phyloP scores from a whole-genome alignment of 805 yeast species.

The Alloascoidea africana region DNA sequence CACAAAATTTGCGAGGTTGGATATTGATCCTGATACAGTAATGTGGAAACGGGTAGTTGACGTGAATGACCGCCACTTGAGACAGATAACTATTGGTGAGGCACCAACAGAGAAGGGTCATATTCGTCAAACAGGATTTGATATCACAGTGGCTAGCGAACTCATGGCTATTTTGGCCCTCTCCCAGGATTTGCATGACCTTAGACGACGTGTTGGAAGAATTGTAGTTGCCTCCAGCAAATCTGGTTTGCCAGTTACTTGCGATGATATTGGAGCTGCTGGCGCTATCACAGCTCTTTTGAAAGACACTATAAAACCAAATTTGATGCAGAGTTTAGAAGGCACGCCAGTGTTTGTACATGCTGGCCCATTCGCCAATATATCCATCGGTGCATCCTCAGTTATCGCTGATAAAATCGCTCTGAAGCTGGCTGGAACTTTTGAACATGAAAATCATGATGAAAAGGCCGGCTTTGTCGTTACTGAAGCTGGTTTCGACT shows the following conservation, averaged over 20 bases:
- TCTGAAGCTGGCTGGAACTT: constrained; percentile 60
- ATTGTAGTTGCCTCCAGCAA: constrained; percentile 61
- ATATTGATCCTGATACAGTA: constrained; percentile 66
- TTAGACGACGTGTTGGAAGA: constrained; percentile 60
- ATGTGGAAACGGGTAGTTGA: constrained; percentile 79
- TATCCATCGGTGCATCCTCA: constrained; percentile 77
- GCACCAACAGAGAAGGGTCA: constrained; percentile 71
- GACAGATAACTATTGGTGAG: constrained; percentile 69
- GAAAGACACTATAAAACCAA: constrained; percentile 75
- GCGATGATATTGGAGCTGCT: constrained; percentile 76
- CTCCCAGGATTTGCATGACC: constrained; percentile 51
- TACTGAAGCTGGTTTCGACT: constrained; percentile 83
- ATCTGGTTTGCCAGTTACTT: constrained; percentile 60
- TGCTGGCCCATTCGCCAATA: constrained; percentile 84
- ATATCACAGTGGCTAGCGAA: constrained; percentile 75
- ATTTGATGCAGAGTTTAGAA: constrained; percentile 77
- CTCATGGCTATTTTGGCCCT: constrained; percentile 77
- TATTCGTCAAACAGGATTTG: constrained; percentile 64
- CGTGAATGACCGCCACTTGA: constrained; percentile 65
- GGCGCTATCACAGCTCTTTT: constrained; percentile 75
- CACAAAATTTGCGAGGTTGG: constrained; percentile 46
- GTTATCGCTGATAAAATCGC: constrained; percentile 73
- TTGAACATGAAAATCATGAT: constrained; percentile 27
- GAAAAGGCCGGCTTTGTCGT: constrained; percentile 61
- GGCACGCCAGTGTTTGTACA: constrained; percentile 82